phyloP scores from a whole-genome alignment of 495 filamentous ascomycete genomes.

The Xeromyces bisporus region DNA sequence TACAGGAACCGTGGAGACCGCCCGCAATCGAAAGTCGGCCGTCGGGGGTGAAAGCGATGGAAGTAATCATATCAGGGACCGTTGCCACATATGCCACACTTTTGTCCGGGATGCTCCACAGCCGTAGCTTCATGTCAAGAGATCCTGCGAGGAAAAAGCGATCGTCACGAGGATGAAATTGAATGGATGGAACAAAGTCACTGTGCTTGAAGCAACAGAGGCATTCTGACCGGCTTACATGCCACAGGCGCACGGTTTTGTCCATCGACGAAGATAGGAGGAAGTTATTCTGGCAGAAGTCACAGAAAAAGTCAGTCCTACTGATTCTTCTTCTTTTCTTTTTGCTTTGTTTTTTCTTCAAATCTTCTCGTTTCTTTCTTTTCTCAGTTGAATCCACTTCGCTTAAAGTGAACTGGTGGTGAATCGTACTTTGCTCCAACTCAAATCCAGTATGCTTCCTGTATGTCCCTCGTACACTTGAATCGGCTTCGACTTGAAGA shows the following conservation, averaged over 20 bases:
- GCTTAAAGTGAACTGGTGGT: background rate
- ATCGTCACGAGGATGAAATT: slow-evolving; percentile 90
- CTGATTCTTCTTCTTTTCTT: too few species aligned
- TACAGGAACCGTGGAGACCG: slow-evolving; percentile 66
- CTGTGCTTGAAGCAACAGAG: slow-evolving; percentile 93
- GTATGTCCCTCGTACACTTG: slow-evolving; percentile 74
- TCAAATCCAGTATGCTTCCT: slow-evolving; percentile 75
- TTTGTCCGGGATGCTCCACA: slow-evolving; percentile 98
- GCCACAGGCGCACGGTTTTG: slow-evolving; percentile 93
- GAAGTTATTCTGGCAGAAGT: slow-evolving; percentile 61
- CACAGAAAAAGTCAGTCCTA: too few species aligned
- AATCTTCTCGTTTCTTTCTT: too few species aligned
- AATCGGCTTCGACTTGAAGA: slow-evolving; percentile 66
- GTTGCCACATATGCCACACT: slow-evolving; percentile 74
- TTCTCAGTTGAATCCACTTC: too few species aligned
- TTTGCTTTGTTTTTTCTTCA: too few species aligned
- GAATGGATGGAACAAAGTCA: slow-evolving; percentile 88
- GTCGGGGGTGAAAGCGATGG: slow-evolving; percentile 86
- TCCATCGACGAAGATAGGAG: slow-evolving; percentile 95
- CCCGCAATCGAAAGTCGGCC: slow-evolving; percentile 82
- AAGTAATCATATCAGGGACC: slow-evolving; percentile 77
- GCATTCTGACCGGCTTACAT: slow-evolving; percentile 69
- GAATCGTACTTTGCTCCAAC: slow-evolving; percentile 73
- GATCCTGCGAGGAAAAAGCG: slow-evolving; percentile 93
- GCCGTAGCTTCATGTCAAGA: slow-evolving; percentile 72